Conservation (phyloP, 495 filamentous ascomycete genomes). For the Podospora conica region DNA sequence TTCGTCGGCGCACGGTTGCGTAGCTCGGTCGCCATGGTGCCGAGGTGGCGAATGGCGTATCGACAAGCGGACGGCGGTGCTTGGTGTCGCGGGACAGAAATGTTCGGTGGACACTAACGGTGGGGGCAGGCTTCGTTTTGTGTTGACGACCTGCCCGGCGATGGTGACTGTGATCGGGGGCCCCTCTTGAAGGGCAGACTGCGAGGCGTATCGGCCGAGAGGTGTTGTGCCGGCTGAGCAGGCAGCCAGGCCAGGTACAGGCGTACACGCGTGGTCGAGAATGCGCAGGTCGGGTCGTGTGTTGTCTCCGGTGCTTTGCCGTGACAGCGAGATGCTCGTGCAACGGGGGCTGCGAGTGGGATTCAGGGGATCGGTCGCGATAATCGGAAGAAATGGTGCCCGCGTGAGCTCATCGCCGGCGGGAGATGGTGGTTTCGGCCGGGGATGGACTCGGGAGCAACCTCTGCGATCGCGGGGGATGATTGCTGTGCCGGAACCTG, state of each 20-base stretch:
- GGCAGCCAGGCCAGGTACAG: neutral
- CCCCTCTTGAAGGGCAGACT: neutral
- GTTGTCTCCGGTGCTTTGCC: neutral
- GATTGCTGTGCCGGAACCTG: neutral
- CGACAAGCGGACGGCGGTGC: neutral
- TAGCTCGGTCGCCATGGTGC: slow-evolving; percentile 20
- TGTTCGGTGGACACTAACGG: neutral
- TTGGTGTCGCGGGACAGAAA: neutral
- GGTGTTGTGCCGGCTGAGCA: neutral
- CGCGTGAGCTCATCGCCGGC: neutral
- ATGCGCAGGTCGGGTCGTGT: neutral
- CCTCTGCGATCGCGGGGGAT: neutral
- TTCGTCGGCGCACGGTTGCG: slow-evolving; percentile 14
- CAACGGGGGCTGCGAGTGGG: neutral
- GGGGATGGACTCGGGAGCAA: neutral
- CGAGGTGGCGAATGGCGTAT: neutral
- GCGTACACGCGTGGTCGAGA: neutral
- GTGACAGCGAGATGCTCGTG: neutral
- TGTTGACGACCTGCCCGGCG: neutral
- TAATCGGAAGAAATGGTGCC: neutral
- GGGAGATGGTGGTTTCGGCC: neutral
- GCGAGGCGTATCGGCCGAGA: neutral
- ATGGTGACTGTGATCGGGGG: neutral
- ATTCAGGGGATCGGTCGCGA: neutral
- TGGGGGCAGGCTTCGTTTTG: neutral